Conservation (phyloP, 2,329 filamentous ascomycete genomes). For the Clonostachys rosea region DNA sequence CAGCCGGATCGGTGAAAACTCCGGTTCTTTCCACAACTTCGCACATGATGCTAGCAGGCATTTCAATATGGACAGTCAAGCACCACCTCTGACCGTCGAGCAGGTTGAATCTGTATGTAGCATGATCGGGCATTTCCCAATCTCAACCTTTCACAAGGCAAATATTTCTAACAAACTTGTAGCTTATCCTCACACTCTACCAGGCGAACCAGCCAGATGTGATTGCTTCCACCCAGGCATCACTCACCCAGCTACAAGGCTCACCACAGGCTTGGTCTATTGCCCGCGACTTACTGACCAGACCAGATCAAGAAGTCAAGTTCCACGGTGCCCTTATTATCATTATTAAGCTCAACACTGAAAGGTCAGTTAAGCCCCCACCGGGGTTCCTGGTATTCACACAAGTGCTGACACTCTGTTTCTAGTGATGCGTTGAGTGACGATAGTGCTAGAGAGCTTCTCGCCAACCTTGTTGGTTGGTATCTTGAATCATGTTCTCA, state of each 20-base stretch:
- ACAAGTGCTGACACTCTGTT: not conserved
- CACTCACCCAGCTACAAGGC: slow-evolving; percentile 73
- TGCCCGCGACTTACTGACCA: slow-evolving; percentile 68
- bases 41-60: not conserved
- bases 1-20: no score
- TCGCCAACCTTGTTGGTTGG: slow-evolving; percentile 59
- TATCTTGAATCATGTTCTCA: slow-evolving; percentile 49
- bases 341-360: slow-evolving; percentile 91
- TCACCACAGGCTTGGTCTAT: slow-evolving; percentile 82
- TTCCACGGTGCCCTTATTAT: slow-evolving; percentile 94
- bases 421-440: slow-evolving; percentile 44
- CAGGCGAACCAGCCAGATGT: slow-evolving; percentile 41
- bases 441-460: slow-evolving; percentile 52
- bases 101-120: slow-evolving; percentile 15
- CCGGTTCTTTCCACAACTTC: no score
- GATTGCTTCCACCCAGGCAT: slow-evolving; percentile 58
- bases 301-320: slow-evolving; percentile 68
- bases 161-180: not conserved
- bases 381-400: slow-evolving; percentile 12
- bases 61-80: not conserved
- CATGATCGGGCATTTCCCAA: not conserved
- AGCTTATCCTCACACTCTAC: slow-evolving; percentile 50
- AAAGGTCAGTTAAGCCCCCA: slow-evolving; percentile 49
- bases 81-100: slow-evolving; percentile 8
- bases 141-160: not conserved